Conservation (phyloP, 768 basidiomycete genomes). For the Gelatoporia subvermispora region DNA sequence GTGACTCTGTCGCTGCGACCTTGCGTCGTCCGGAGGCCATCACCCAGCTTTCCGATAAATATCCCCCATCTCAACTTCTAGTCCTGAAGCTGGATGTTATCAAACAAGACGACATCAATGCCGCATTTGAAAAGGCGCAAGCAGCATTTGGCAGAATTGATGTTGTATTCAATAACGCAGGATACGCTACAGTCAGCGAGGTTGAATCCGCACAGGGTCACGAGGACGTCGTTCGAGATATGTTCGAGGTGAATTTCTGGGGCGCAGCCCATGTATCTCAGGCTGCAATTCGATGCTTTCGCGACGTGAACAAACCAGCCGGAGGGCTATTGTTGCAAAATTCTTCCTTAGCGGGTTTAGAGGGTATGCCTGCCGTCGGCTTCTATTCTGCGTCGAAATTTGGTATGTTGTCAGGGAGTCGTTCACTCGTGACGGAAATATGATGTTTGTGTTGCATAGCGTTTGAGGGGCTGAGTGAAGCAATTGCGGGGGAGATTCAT, state of each 20-base stretch:
- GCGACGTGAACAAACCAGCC: constrained; percentile 27
- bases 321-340: constrained; percentile 34
- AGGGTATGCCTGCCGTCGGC: constrained; percentile 8
- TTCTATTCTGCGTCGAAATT: constrained; percentile 23
- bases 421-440: too few relatives aligned
- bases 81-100: constrained; percentile 37
- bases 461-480: constrained; percentile 33
- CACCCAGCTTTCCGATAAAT: constrained; percentile 22
- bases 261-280: constrained; percentile 23
- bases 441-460: constrained; percentile 1
- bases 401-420: constrained; percentile 7
- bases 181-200: constrained; percentile 26
- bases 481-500: constrained; percentile 35
- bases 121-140: constrained; percentile 30
- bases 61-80: constrained; percentile 30
- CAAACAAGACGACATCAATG: constrained; percentile 23
- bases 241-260: constrained; percentile 25
- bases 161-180: constrained; percentile 43
- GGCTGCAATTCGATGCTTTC: constrained; percentile 29
- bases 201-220: constrained; percentile 27
- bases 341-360: constrained; percentile 28
- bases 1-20: constrained; percentile 40
- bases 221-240: constrained; percentile 8
- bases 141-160: constrained; percentile 38
- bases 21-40: constrained; percentile 34